Conservation (phyloP, 495 filamentous ascomycete genomes). For the Tuber magnatum region DNA sequence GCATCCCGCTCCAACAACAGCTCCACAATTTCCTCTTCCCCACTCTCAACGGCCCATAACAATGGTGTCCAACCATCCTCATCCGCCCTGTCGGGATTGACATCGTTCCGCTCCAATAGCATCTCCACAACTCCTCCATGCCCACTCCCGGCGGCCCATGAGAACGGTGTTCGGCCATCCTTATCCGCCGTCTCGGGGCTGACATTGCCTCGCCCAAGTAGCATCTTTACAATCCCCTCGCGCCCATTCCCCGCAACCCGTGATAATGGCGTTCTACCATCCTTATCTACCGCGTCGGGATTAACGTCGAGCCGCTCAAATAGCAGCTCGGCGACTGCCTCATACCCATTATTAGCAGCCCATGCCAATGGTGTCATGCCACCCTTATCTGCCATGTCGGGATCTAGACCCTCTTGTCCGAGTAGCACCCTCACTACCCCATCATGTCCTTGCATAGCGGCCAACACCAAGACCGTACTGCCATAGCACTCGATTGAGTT, state of each 20-base stretch:
- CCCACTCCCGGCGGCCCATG: slow-evolving; percentile 41
- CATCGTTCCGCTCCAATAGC: slow-evolving; percentile 5
- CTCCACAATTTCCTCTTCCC: neutral
- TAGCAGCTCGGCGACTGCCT: too few relatives aligned
- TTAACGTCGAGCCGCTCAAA: slow-evolving; percentile 26
- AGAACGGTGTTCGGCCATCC: slow-evolving; percentile 42
- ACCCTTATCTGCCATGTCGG: too few relatives aligned
- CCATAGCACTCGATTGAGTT: neutral
- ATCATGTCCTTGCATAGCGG: neutral
- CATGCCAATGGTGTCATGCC: too few relatives aligned
- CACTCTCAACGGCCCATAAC: neutral
- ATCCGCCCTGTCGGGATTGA: slow-evolving; percentile 16
- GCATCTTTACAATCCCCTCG: slow-evolving; percentile 28
- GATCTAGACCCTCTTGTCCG: too few relatives aligned
- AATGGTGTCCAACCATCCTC: slow-evolving; percentile 34
- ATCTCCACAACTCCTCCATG: slow-evolving; percentile 41
- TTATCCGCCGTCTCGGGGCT: slow-evolving; percentile 23
- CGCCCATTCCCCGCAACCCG: slow-evolving; percentile 38
- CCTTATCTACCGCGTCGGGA: slow-evolving; percentile 18
- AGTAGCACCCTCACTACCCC: neutral
- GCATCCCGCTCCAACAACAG: slow-evolving; percentile 3
- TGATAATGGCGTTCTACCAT: slow-evolving; percentile 38
- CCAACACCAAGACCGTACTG: neutral
- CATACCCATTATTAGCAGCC: too few relatives aligned
- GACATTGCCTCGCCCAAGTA: slow-evolving; percentile 27